Evolutionary conservation across 805 yeast species (phyloP).

Genomic region (Monosporozyma solicola): DNA sequence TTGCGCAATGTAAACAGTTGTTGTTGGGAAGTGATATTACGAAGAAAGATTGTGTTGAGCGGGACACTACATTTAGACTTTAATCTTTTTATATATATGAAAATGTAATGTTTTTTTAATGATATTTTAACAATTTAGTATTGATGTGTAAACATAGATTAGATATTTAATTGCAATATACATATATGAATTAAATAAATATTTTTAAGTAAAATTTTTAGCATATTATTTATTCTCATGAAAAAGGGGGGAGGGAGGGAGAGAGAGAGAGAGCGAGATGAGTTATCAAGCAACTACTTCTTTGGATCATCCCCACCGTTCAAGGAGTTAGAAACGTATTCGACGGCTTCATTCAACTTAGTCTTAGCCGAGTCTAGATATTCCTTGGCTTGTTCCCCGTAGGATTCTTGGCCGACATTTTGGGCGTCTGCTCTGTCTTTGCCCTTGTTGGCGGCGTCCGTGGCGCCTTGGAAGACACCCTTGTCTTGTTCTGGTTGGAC

Average conservation of each 20-base stretch:
- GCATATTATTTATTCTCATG: background rate
- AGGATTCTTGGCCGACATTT: conserved; percentile 33
- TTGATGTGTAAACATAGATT: too few relatives aligned
- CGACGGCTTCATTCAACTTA: conserved; percentile 37
- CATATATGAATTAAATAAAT: too few relatives aligned
- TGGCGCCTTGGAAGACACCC: conserved; percentile 57
- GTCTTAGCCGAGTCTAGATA: conserved; percentile 50
- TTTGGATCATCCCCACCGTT: conserved; percentile 41
- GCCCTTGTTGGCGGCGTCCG: conserved; percentile 52
- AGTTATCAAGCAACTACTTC: background rate
- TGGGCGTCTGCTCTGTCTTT: conserved; percentile 38
- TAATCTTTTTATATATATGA: background rate
- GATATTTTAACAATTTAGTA: too few relatives aligned
- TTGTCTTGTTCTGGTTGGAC: conserved; percentile 59
- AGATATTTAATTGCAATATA: too few relatives aligned
- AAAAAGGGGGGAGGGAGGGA: background rate
- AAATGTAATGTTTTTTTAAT: too few relatives aligned
- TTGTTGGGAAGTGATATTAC: conserved; percentile 6
- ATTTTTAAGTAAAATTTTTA: too few relatives aligned
- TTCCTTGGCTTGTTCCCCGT: conserved; percentile 48
- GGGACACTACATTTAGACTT: background rate
- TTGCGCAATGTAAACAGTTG: conserved; percentile 18
- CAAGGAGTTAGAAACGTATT: conserved; percentile 39
- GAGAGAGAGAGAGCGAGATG: background rate
- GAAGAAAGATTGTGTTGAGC: background rate